phyloP scores from a whole-genome alignment of 305 asterid genomes.

The Ilex paraguariensis region DNA sequence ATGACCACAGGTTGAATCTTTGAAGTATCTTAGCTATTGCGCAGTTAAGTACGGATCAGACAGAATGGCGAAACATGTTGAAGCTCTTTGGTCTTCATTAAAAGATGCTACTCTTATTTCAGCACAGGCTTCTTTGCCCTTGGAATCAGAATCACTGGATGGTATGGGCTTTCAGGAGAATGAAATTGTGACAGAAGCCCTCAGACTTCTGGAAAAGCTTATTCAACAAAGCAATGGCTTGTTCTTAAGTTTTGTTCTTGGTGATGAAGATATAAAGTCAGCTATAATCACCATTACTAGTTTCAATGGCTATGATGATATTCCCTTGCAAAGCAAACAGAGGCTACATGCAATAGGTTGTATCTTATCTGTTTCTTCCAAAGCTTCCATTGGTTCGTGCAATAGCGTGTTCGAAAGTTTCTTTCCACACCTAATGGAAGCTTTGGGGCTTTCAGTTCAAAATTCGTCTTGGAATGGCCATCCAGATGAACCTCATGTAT shows the following conservation, averaged over 20 bases:
- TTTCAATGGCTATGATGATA: conserved; percentile 36
- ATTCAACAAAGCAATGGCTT: conserved; percentile 37
- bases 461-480: conserved; percentile 26
- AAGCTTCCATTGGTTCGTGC: conserved; percentile 57
- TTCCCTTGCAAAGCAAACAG: conserved; percentile 56
- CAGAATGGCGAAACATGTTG: conserved; percentile 53
- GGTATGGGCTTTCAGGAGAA: conserved; percentile 61
- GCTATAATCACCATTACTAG: conserved; percentile 49
- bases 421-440: conserved; percentile 57
- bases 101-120: conserved; percentile 60
- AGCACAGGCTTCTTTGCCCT: conserved; percentile 46
- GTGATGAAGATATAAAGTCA: conserved; percentile 58
- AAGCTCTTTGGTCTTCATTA: conserved; percentile 72
- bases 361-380: conserved; percentile 60
- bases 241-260: conserved; percentile 47
- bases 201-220: conserved; percentile 60
- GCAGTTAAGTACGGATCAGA: conserved; percentile 65
- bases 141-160: conserved; percentile 40
- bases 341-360: conserved; percentile 70
- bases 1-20: conserved; percentile 74
- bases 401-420: conserved; percentile 59
- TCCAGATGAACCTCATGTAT: conserved; percentile 21
- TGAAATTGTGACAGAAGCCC: conserved; percentile 67
- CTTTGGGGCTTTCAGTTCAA: conserved; percentile 52
- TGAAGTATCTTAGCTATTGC: conserved; percentile 75